These are phyloP conservation scores for Collybiopsis luxurians DNA, from an alignment of 768 basidiomycete species.

Conservation along the genomic window DNA sequence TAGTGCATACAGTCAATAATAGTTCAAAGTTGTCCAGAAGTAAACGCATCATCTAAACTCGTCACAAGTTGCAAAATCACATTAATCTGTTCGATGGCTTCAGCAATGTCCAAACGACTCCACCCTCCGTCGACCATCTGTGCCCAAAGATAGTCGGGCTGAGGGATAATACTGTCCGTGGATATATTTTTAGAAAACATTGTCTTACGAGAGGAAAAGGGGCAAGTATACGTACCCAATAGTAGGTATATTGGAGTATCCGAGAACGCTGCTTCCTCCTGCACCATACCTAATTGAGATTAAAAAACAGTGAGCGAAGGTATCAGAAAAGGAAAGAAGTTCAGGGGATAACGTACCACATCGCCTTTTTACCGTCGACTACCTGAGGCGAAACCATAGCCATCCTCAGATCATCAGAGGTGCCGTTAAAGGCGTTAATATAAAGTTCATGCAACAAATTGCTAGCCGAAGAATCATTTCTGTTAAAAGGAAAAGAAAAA, in stretches of 20 bases:
- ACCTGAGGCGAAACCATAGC: slow-evolving; percentile 25
- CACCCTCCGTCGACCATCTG: slow-evolving; percentile 27
- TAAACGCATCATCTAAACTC: slow-evolving; percentile 15
- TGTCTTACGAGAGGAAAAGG: not conserved
- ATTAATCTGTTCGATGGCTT: slow-evolving; percentile 26
- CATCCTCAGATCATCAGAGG: slow-evolving; percentile 23
- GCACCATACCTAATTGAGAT: slow-evolving; percentile 21
- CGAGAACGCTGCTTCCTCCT: slow-evolving; percentile 26
- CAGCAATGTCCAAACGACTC: slow-evolving; percentile 23
- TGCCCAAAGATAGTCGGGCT: slow-evolving; percentile 31
- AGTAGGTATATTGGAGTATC: slow-evolving; percentile 24
- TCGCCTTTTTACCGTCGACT: slow-evolving; percentile 15
- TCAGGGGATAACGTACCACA: slow-evolving; percentile 18
- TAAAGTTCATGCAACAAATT: slow-evolving; percentile 21
- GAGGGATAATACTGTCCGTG: slow-evolving; percentile 26
- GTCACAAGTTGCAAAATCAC: slow-evolving; percentile 21
- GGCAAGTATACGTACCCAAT: slow-evolving; percentile 18
- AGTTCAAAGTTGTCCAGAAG: too few relatives aligned
- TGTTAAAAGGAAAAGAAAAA: too few relatives aligned
- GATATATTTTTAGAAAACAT: not conserved
- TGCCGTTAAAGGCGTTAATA: slow-evolving; percentile 24
- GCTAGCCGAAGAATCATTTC: slow-evolving; percentile 22
- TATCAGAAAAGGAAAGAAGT: not conserved
- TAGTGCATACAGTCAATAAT: too few relatives aligned
- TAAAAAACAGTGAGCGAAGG: not conserved